phyloP scores from a whole-genome alignment of 768 basidiomycete genomes.

The Brasilioporus rufonigricans region DNA sequence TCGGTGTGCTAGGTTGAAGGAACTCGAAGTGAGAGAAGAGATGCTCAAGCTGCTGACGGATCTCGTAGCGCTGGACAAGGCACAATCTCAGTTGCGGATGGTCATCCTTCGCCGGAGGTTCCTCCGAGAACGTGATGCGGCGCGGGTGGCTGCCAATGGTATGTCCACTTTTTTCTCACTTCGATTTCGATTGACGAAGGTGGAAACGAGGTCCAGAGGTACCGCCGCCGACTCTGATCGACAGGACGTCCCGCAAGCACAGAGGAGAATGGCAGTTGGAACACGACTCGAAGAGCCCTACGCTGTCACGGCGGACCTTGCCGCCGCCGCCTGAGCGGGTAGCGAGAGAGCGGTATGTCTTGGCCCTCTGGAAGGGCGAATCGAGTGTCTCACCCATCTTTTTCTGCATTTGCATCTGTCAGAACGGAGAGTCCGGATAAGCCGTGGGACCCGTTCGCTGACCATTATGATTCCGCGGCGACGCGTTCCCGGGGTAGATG shows the following conservation, averaged over 20 bases:
- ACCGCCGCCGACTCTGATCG: conserved; percentile 48
- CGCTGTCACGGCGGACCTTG: not conserved
- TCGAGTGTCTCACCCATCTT: not conserved
- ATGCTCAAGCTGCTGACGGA: conserved; percentile 80
- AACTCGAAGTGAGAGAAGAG: conserved; percentile 71
- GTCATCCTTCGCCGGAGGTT: conserved; percentile 71
- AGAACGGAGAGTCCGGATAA: not conserved
- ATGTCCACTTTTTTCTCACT: not conserved
- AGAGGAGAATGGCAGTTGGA: conserved; percentile 1
- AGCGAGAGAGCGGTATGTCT: not conserved
- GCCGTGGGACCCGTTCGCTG: not conserved
- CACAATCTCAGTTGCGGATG: conserved; percentile 71
- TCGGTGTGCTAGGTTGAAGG: conserved; percentile 58
- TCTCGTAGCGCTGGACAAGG: conserved; percentile 80
- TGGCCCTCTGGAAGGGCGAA: not conserved
- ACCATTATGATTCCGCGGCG: not conserved
- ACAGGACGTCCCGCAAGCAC: conserved; percentile 28
- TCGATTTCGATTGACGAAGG: not conserved
- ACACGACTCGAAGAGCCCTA: conserved; percentile 1
- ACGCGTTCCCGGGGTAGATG: no score
- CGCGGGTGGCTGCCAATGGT: conserved; percentile 29
- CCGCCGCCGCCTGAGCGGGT: not conserved
- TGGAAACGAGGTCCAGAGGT: not conserved
- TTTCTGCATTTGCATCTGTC: not conserved
- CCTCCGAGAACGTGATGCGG: conserved; percentile 44